Percentiles rank a stretch among this genome's conserved stretches.
phyloP scores from a whole-genome alignment of 352 stramenopile genomes.

The Nothophytophthora sp. region DNA sequence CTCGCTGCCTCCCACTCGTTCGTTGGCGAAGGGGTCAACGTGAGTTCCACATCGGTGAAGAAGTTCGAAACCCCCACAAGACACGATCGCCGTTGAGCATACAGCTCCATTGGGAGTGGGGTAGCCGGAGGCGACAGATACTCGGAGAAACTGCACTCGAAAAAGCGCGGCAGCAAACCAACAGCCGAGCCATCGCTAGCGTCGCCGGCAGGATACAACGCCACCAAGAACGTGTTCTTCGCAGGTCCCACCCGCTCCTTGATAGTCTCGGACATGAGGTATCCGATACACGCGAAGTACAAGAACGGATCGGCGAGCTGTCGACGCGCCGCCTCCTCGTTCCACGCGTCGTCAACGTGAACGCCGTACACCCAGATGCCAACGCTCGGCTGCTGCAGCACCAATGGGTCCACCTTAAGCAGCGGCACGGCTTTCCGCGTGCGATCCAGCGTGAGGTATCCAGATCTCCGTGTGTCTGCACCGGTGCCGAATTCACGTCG shows the following conservation, averaged over 20 bases:
- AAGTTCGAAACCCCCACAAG: conserved; percentile 64
- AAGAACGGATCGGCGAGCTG: conserved; percentile 57
- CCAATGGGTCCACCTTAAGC: conserved; percentile 71
- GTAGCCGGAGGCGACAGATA: conserved; percentile 18
- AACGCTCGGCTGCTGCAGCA: conserved; percentile 65
- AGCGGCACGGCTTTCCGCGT: conserved; percentile 77
- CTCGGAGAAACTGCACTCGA: conserved; percentile 57
- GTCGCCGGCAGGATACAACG: conserved; percentile 44
- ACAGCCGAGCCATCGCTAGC: conserved; percentile 7
- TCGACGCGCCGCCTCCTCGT: conserved; percentile 24
- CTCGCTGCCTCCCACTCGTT: conserved; percentile 43
- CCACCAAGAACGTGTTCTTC: conserved; percentile 66
- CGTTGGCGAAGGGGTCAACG: conserved; percentile 29
- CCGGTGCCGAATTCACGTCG: conserved; percentile 51
- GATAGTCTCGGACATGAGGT: conserved; percentile 48
- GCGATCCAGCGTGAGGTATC: conserved; percentile 73
- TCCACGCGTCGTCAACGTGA: conserved; percentile 52
- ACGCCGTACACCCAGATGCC: conserved; percentile 78
- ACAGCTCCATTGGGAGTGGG: conserved; percentile 39
- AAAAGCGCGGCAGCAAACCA: conserved; percentile 63
- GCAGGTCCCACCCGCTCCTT: conserved; percentile 60
- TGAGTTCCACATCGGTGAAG: conserved; percentile 47
- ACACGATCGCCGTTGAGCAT: conserved; percentile 37
- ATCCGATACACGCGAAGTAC: conserved; percentile 60
- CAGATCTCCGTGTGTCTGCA: conserved; percentile 33